A percentile compares a stretch with the other conserved stretches of the same genome.
Evolutionary conservation across 805 yeast species (phyloP).

Genomic region (Zygosaccharomyces lentus): DNA sequence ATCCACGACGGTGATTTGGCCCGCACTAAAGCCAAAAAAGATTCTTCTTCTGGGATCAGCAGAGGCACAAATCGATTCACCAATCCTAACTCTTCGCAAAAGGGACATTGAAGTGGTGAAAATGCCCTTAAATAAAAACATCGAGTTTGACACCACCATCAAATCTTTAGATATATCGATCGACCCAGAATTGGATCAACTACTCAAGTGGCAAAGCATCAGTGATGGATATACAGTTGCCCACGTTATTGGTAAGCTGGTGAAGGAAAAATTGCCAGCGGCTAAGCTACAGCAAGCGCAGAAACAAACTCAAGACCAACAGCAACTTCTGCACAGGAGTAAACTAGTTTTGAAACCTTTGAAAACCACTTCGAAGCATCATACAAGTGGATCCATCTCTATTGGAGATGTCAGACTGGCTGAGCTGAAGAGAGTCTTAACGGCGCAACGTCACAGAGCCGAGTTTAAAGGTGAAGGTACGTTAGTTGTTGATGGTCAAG

Average conservation of each 20-base stretch:
- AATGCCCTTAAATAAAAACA: constrained; percentile 36
- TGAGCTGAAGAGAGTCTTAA: constrained; percentile 64
- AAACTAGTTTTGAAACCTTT: constrained; percentile 31
- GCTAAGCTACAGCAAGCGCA: constrained; percentile 12
- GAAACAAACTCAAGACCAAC: constrained; percentile 14
- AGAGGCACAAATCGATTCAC: constrained; percentile 18
- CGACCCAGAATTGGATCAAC: constrained; percentile 57
- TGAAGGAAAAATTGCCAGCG: constrained; percentile 22
- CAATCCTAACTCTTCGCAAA: constrained; percentile 16
- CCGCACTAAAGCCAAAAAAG: constrained; percentile 72
- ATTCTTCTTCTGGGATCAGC: constrained; percentile 44
- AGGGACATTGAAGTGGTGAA: constrained; percentile 35
- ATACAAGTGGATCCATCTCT: constrained; percentile 44
- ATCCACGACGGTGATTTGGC: constrained; percentile 72
- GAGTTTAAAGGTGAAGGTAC: constrained; percentile 94
- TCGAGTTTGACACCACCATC: constrained; percentile 51
- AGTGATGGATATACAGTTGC: constrained; percentile 80
- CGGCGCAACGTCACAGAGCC: constrained; percentile 58
- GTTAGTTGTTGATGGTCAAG: constrained; percentile 71
- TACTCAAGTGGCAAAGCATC: constrained; percentile 77
- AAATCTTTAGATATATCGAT: constrained; percentile 59
- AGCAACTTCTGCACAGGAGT: constrained; percentile 12
- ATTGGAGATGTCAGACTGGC: constrained; percentile 87
- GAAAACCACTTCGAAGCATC: constrained; percentile 33
- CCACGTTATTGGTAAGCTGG: constrained; percentile 60